Conservation (phyloP, 148 eudicot species). For the Euryodendron excelsum region DNA sequence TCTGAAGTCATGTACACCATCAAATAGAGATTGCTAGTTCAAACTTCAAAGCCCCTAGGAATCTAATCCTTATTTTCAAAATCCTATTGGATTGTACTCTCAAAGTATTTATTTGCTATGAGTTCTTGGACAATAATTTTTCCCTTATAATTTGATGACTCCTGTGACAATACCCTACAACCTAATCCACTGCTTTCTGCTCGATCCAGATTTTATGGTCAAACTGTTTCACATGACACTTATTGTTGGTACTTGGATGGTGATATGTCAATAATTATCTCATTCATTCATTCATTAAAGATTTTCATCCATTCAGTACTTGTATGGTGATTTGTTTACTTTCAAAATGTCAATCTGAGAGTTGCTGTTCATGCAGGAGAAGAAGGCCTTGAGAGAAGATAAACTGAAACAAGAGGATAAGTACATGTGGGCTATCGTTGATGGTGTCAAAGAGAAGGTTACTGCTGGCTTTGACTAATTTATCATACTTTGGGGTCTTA, state of each 20-base stretch:
- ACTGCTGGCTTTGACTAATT: slow-evolving; percentile 1
- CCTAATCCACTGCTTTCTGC: background rate
- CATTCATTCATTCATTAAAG: too few species aligned
- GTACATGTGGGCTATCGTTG: slow-evolving; percentile 96
- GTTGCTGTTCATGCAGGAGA: slow-evolving; percentile 63
- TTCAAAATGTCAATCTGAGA: slow-evolving; percentile 12
- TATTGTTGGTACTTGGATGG: background rate
- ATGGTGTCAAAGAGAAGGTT: slow-evolving; percentile 98
- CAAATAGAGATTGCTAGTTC: background rate
- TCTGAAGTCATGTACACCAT: background rate
- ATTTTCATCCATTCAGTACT: too few species aligned
- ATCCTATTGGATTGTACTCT: background rate
- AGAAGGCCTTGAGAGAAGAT: slow-evolving; percentile 90
- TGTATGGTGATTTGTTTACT: too few species aligned
- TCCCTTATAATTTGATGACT: background rate
- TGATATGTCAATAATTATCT: too few species aligned
- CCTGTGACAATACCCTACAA: background rate
- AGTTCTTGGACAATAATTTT: background rate
- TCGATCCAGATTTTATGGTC: slow-evolving; percentile 1
- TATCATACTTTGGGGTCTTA: background rate
- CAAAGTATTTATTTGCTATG: background rate
- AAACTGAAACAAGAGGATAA: slow-evolving; percentile 91
- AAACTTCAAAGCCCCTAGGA: background rate
- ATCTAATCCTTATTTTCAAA: background rate
- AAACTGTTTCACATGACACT: background rate